Evolutionary conservation across 208 protist genomes (phyloP), one percentile per base, ranked within the genome.

Genomic region (Histomonas meleagridis): DNA sequence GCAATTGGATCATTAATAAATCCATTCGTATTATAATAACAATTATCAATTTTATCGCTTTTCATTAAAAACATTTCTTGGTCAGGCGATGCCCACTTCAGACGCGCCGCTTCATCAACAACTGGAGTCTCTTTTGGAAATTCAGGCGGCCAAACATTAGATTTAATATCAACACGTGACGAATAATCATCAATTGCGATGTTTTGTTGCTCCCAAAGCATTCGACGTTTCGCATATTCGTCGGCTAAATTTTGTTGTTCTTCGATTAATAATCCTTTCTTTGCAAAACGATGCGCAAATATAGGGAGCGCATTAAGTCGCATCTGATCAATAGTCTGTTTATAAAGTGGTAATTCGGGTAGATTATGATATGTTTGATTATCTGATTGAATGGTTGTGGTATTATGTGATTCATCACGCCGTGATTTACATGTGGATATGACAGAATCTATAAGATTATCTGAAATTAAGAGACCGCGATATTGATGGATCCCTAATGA

Each of bases 131-230:
- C 76, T 4, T 55, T 51, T 26, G 23, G 32, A 21, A 86, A 86
- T 55, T 86, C 76, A 18, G 46, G 4, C 18, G 76, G 76, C 76
- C 76, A 86, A 32, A 32, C 0, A 26, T 86, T 46, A 53, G 46
- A 55, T 55, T 86, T 86, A 1, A 51, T 28, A 49, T 46, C 76
- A 48, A 48, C 46, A 40, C 76, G 23, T 14, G 43, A 43, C 14
- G 26, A 38, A 86, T 86, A 86, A 57, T 86, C 76, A 28, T 86
- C 76, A 55, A 86, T 86, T 32, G 28, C 14, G 51, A 38, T 55
- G 1, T 86, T 43, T 38, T 14, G 76, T 10, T 55, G 1, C 55
- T 86, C 16, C 76, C 76, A 86, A 32, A n/a, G n/a, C 18, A 9
- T 26, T 12, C 55, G 18, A 2, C 51, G 9, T 21, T 86, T 14